These are phyloP conservation scores for Termitomyces sp. DNA, from an alignment of 768 basidiomycete genomes.

Conservation along the genomic window DNA sequence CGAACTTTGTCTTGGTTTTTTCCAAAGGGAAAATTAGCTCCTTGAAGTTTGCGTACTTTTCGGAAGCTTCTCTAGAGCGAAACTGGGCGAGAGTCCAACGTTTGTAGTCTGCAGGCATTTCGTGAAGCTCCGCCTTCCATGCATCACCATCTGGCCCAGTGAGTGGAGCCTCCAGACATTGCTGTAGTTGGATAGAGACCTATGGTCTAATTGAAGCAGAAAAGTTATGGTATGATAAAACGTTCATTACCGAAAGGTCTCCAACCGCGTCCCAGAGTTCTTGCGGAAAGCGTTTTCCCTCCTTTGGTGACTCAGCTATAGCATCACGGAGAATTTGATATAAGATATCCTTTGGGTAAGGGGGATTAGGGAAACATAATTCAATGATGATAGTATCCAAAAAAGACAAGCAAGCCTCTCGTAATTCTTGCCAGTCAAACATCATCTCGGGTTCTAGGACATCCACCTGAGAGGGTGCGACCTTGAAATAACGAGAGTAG, in stretches of 20 bases:
- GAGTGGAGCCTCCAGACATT: conserved; percentile 58
- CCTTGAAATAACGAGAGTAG: conserved; percentile 67
- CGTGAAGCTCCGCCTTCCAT: conserved; percentile 44
- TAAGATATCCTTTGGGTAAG: conserved; percentile 62
- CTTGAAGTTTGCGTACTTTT: conserved; percentile 44
- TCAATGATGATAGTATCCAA: conserved; percentile 83
- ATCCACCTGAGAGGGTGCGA: conserved; percentile 22
- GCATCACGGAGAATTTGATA: conserved; percentile 67
- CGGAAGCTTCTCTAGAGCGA: conserved; percentile 53
- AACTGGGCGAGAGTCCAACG: conserved; percentile 67
- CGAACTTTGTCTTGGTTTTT: conserved; percentile 41
- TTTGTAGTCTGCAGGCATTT: conserved; percentile 59
- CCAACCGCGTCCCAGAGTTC: conserved; percentile 78
- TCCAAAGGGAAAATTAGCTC: conserved; percentile 55
- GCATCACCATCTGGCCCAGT: conserved; percentile 47
- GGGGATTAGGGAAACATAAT: conserved; percentile 67
- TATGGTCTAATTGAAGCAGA: conserved; percentile 18
- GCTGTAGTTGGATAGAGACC: conserved; percentile 63
- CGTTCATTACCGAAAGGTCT: conserved; percentile 56
- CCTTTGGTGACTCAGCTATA: conserved; percentile 66
- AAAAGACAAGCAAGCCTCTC: conserved; percentile 68
- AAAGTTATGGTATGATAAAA: conserved; percentile 13
- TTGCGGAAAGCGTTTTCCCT: conserved; percentile 74
- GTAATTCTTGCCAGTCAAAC: conserved; percentile 63
- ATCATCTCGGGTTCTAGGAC: conserved; percentile 46